Conservation (phyloP, 2,329 filamentous ascomycete species). For the Colletotrichum spaethianum region DNA sequence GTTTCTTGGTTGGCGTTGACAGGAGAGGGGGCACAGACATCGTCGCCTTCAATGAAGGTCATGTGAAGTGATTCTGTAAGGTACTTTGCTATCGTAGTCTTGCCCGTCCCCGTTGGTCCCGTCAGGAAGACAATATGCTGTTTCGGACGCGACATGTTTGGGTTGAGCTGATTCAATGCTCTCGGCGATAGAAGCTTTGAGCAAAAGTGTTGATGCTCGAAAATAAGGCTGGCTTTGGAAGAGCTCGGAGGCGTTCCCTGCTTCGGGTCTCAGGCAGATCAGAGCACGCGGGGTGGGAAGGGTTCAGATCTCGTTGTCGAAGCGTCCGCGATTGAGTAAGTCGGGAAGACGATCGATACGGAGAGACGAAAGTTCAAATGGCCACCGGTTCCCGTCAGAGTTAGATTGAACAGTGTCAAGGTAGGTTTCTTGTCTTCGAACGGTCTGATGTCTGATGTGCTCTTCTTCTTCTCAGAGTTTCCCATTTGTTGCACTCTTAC, state of each 20-base stretch:
- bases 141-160: constrained; percentile 33
- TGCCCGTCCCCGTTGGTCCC: constrained; percentile 73
- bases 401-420: not conserved
- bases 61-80: constrained; percentile 64
- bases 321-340: not conserved
- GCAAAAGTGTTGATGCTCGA: not conserved
- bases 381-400: not conserved
- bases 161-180: not conserved
- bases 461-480: not conserved
- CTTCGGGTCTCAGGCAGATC: constrained; percentile 13
- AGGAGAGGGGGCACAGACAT: constrained; percentile 60
- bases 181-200: not conserved
- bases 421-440: constrained; percentile 7
- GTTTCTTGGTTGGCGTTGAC: not conserved
- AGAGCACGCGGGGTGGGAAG: not conserved
- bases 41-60: constrained; percentile 73
- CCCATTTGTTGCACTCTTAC: not conserved
- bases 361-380: not conserved
- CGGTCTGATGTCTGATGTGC: constrained; percentile 18
- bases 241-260: not conserved
- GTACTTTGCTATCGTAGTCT: constrained; percentile 70
- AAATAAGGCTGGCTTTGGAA: constrained; percentile 4
- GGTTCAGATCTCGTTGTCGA: not conserved
- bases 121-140: constrained; percentile 73
- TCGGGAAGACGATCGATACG: not conserved